Base-by-base conservation (phyloP, 1,284 basidiomycete species). In the Phylloporus sp. region DNA sequence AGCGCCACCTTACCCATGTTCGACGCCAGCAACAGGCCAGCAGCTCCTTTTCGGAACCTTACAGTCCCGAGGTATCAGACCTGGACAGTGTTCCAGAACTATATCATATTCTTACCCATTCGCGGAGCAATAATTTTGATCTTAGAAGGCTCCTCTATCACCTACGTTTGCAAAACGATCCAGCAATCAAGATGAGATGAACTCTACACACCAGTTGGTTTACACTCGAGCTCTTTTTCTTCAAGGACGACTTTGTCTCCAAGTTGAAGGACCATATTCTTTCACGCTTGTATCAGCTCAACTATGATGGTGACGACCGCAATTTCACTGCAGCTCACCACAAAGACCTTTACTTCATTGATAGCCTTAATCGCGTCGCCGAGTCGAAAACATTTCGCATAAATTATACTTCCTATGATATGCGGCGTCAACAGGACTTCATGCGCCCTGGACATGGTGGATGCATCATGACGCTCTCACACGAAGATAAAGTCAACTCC, bases 1-100 rank as follows among this genome's bases (percentile, higher is more conserved):
- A 68, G 29, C 61, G 64, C 4, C 31, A 40, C 20, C 56, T 32
- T 1, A 70, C 63, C 0, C 29, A 31, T 22, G 40, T 61, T 26
- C 44, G 17, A 11, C 54, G 32, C 29, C 58, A 67, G 29, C 3
- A 52, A 24, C 32, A 52, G 4, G 22, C 24, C 22, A 15, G 22
- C 22, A 22, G 20, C 20, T 22, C 42, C 37, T 22, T 44, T 20
- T 18, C 42, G 26, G 22, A 18, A 50, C 28, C 28, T 31, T 10
- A 22, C 11, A n/a, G 2, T 5, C 18, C 18, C 22, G 49, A 24
- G 31, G 22, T 15, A 15, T 51, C 50, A 3, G 50, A 51, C 12
- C 18, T 52, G 31, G 50, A 34, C 22, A 15, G 22, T 6, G 17
- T 52, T 22, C 31, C 50, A 0, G 50, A 52, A 34, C 22, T 52